Conservation (phyloP, 768 basidiomycete species). For the Xerocomus spinulosus region DNA sequence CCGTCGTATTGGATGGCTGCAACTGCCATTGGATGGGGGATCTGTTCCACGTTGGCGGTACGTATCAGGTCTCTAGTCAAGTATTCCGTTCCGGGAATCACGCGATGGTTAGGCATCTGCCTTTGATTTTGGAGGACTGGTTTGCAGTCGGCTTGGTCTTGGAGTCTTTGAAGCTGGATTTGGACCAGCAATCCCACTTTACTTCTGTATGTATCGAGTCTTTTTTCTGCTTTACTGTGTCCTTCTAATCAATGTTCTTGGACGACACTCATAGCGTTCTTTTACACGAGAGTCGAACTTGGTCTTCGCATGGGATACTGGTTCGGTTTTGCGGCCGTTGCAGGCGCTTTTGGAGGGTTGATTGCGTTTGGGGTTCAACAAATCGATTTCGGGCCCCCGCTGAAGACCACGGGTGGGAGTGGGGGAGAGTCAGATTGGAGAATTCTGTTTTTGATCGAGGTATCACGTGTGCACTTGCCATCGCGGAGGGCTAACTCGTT, state of each 20-base stretch:
- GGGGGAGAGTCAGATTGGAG: conserved; percentile 33
- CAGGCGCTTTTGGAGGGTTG: conserved; percentile 82
- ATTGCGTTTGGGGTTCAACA: conserved; percentile 78
- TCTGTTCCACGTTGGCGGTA: conserved; percentile 71
- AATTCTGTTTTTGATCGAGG: conserved; percentile 68
- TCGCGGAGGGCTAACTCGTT: background rate
- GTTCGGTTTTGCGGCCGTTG: conserved; percentile 82
- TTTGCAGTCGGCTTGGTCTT: conserved; percentile 56
- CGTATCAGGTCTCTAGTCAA: conserved; percentile 3
- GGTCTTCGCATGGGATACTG: conserved; percentile 76
- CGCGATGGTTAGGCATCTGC: conserved; percentile 49
- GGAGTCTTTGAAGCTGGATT: conserved; percentile 78
- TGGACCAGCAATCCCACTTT: conserved; percentile 71
- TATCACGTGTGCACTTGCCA: conserved; percentile 15
- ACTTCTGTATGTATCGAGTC: conserved; percentile 54
- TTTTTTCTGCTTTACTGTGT: background rate
- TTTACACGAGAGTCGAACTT: conserved; percentile 72
- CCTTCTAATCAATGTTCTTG: background rate
- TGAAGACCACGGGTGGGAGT: conserved; percentile 20
- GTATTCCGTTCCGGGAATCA: background rate
- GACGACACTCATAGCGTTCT: conserved; percentile 50
- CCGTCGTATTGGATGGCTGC: conserved; percentile 65
- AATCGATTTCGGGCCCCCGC: conserved; percentile 40
- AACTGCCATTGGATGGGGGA: conserved; percentile 68
- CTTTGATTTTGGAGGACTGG: conserved; percentile 55